Conservation (phyloP, 306 rosid genomes). For the Aeschynomene evenia region DNA sequence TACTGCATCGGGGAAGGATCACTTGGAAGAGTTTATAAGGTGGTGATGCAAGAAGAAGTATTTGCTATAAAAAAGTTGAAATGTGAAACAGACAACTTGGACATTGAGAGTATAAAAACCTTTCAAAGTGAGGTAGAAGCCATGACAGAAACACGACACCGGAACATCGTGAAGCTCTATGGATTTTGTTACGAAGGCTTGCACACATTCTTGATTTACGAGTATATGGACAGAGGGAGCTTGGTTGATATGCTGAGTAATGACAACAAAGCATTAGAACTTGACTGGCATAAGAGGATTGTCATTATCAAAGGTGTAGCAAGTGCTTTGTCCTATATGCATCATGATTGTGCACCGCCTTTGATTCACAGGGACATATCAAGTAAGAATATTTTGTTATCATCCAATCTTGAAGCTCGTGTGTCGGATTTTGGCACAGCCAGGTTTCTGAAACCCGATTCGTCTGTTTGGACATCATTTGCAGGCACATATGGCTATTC, state of each 20-base stretch:
- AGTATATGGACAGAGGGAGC: conserved; percentile 47
- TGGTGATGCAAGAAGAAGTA: conserved; percentile 35
- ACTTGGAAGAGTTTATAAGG: conserved; percentile 43
- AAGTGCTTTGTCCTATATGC: conserved; percentile 39
- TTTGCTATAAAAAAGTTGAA: conserved; percentile 47
- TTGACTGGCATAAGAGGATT: conserved; percentile 43
- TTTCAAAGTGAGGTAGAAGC: conserved; percentile 40
- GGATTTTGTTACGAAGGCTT: conserved; percentile 45
- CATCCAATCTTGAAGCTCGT: conserved; percentile 31
- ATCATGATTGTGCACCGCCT: conserved; percentile 35
- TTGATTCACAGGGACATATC: conserved; percentile 52
- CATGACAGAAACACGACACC: conserved; percentile 41
- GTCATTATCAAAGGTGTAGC: conserved; percentile 41
- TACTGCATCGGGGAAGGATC: conserved; percentile 48
- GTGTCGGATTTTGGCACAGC: conserved; percentile 56
- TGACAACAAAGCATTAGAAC: conserved; percentile 34
- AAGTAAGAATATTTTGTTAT: conserved; percentile 39
- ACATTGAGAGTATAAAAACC: conserved; percentile 28
- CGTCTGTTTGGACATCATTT: conserved; percentile 42
- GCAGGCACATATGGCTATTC: conserved; percentile 49
- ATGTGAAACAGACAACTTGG: conserved; percentile 34
- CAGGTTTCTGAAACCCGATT: conserved; percentile 39
- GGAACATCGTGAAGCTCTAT: conserved; percentile 49
- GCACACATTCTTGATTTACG: conserved; percentile 44
- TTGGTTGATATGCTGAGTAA: conserved; percentile 25